Evolutionary conservation across 2,329 filamentous ascomycete species (phyloP).

Genomic region (Talaromyces sp.): DNA sequence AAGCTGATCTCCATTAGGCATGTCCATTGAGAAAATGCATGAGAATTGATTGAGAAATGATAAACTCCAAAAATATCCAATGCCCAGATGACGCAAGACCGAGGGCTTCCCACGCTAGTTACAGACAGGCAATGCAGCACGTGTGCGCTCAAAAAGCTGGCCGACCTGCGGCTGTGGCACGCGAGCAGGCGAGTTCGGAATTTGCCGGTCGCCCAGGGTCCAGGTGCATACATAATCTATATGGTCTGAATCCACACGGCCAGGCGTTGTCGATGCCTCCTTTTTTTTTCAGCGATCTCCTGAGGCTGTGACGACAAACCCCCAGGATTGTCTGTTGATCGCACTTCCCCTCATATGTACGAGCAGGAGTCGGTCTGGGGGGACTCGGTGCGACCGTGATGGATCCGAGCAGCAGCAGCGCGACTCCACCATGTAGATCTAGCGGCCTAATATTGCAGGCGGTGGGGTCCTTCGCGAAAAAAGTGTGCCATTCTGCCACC

Average conservation of each 20-base stretch:
- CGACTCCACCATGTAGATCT: background rate
- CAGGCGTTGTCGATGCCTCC: background rate
- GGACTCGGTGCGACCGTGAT: background rate
- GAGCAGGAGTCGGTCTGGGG: slow-evolving; percentile 3
- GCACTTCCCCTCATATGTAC: background rate
- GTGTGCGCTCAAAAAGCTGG: background rate
- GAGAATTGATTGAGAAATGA: background rate
- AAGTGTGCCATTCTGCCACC: background rate
- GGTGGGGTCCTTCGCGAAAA: background rate
- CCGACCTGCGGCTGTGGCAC: background rate
- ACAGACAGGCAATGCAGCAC: background rate
- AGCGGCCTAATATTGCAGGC: background rate
- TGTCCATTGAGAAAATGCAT: no score
- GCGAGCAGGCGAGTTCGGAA: background rate
- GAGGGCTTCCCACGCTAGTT: background rate
- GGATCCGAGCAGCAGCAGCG: background rate
- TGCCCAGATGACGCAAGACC: background rate
- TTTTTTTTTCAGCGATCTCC: background rate
- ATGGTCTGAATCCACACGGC: background rate
- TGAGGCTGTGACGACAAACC: background rate
- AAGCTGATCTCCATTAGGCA: background rate
- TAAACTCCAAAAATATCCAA: background rate
- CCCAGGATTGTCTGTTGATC: background rate
- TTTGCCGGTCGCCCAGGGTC: no score
- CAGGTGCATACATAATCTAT: background rate